Evolutionary conservation across 148 eudicot genomes (phyloP).

Genomic region (Limonium bicolor): DNA sequence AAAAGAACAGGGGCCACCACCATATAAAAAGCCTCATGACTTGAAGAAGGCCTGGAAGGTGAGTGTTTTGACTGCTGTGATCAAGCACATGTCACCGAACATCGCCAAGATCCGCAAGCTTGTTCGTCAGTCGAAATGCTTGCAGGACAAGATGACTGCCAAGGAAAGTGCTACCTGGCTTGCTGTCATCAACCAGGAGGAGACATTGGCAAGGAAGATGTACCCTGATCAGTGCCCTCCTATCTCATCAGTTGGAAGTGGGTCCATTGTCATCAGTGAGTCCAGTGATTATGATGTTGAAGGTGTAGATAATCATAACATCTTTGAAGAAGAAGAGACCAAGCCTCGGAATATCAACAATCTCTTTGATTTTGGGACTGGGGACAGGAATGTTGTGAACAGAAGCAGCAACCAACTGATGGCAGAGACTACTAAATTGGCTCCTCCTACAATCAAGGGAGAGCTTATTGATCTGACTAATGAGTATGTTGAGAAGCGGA

Average conservation of each 20-base stretch:
- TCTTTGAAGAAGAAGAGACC: conserved; percentile 22
- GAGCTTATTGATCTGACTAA: conserved; percentile 18
- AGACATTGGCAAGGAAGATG: conserved; percentile 41
- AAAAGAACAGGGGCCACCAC: conserved; percentile 60
- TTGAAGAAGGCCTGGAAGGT: conserved; percentile 98
- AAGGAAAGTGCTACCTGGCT: conserved; percentile 95
- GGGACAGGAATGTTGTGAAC: conserved; percentile 9
- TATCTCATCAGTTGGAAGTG: conserved; percentile 14
- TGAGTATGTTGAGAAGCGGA: conserved; percentile 29
- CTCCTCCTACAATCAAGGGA: conserved; percentile 26
- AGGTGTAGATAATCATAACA: conserved; percentile 21
- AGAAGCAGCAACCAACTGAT: conserved; percentile 2
- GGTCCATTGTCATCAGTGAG: conserved; percentile 30
- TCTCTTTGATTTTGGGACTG: conserved; percentile 18
- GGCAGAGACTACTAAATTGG: too few species aligned
- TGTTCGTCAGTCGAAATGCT: conserved; percentile 72
- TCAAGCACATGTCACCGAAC: conserved; percentile 94
- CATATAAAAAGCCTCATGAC: conserved; percentile 91
- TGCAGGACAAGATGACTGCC: conserved; percentile 98
- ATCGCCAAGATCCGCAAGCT: conserved; percentile 72
- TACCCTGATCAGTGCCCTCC: conserved; percentile 37
- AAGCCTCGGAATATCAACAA: conserved; percentile 26
- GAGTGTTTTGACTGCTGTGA: conserved; percentile 81
- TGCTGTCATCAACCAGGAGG: conserved; percentile 72
- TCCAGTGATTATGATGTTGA: conserved; percentile 54